Base-by-base conservation (phyloP, 176 grass and related monocot species). In the Coix lacrymajobi region DNA sequence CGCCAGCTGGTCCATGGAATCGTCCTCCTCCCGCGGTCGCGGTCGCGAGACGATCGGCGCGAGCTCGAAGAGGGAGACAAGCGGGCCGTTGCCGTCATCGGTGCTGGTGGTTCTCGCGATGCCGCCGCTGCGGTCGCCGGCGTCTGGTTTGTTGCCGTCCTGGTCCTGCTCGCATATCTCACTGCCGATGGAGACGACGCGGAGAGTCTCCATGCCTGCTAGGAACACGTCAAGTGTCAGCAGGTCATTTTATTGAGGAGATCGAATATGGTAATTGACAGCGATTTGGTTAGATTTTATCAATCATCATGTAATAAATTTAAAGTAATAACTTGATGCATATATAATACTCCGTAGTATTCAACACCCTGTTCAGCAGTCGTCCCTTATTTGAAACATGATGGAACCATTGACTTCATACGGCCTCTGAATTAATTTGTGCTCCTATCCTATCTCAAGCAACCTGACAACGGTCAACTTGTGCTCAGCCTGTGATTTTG, bases 151-250 rank as follows among this genome's bases (percentile, higher is more conserved):
- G 11, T 3, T 40, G 5, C 25, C 69, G 4, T 28, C 54, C 36
- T 2, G 41, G 74, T 86, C 83, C 73, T 78, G 88, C 83, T 89
- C 88, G 78, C 88, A 85, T 61, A 89, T 89, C 83, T 89, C 78
- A 30, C 88, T 89, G 54, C 88, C 88, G 65, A 89, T 89, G 34
- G 88, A 88, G 37, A 88, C 60, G 30, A 67, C 81, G 8, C 87
- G 88, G 7, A 66, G 83, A 38, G 72, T 48, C 22, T 85, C 83
- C 29, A 72, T 22, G 62, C 75, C 87, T 88, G 87, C 0, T 2
- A 19, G 3, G 46, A 29, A 54, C 31, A 17, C 37, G 30, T 58
- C 32, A 60, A 41, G 30, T 71, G 25, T 43, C 25, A 65, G 3
- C 0, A 62, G 5, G 4, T 3, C 14, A 16, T 48, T 40, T 40